A percentile compares a stretch with the other conserved stretches of the same genome.
These are phyloP conservation scores for Lactarius hengduanensis DNA, from an alignment of 768 basidiomycete genomes.

Conservation along the genomic window DNA sequence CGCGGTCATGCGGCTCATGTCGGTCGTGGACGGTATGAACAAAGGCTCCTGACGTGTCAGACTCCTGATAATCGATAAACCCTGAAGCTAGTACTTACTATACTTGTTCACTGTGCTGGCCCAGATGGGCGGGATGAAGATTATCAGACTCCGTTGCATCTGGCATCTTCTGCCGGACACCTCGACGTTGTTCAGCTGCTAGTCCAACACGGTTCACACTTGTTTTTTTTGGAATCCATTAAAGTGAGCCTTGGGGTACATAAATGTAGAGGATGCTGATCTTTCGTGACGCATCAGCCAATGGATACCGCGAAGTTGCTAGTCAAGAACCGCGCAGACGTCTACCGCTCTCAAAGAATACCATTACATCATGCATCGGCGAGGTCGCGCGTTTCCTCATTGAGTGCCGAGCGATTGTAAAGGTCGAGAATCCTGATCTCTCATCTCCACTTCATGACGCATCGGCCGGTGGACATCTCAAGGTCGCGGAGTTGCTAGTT, in stretches of 20 bases:
- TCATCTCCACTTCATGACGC: background rate
- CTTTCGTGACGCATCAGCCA: background rate
- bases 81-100: too few relatives aligned
- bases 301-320: background rate
- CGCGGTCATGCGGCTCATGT: too few relatives aligned
- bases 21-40: too few relatives aligned
- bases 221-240: background rate
- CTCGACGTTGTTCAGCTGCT: background rate
- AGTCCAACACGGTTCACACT: background rate
- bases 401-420: background rate
- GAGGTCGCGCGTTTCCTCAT: background rate
- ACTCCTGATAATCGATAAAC: too few relatives aligned
- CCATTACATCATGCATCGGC: background rate
- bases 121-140: background rate
- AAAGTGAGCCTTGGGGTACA: too few relatives aligned
- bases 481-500: background rate
- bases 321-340: background rate
- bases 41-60: too few relatives aligned
- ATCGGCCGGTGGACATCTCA: background rate
- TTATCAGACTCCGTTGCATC: background rate
- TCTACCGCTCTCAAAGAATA: background rate
- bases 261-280: accelerated
- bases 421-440: background rate
- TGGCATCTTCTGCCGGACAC: background rate
- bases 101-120: too few relatives aligned